Percentiles rank a stretch among this genome's conserved stretches.
These are phyloP conservation scores for Musa schizocarpa DNA, from an alignment of 176 grass and related monocot genomes.

Conservation along the genomic window DNA sequence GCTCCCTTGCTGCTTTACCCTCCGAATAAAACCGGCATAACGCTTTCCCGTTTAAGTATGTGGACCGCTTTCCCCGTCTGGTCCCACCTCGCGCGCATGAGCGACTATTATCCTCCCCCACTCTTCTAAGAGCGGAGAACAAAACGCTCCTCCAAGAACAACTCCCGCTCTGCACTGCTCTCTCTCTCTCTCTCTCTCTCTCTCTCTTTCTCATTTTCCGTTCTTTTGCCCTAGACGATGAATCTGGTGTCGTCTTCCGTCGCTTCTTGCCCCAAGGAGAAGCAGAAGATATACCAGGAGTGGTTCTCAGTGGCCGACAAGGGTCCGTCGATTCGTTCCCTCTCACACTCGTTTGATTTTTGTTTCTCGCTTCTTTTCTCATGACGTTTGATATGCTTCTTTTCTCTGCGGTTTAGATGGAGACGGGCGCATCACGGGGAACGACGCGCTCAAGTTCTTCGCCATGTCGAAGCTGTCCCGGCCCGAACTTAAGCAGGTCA, in stretches of 20 bases:
- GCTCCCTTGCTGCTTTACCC: too few relatives aligned
- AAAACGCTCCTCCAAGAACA: background rate
- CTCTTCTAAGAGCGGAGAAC: background rate
- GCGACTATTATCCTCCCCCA: background rate
- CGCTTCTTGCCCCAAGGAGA: conserved; percentile 34
- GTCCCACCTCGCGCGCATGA: background rate
- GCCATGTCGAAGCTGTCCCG: conserved; percentile 79
- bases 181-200: too few relatives aligned
- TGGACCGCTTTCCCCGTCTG: background rate
- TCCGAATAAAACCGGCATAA: too few relatives aligned
- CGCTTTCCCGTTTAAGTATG: background rate
- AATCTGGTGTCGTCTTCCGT: conserved; percentile 26
- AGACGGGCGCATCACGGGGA: conserved; percentile 69
- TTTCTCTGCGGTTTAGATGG: conserved; percentile 30
- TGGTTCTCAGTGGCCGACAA: conserved; percentile 56
- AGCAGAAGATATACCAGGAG: conserved; percentile 39
- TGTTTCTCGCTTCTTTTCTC: background rate
- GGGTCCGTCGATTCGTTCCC: conserved; percentile 17
- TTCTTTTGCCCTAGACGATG: conserved; percentile 12
- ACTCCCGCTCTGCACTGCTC: background rate
- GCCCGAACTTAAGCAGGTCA: conserved; percentile 69
- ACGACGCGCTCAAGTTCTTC: conserved; percentile 83
- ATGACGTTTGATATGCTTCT: background rate
- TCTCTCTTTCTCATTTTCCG: background rate
- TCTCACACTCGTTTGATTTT: too few relatives aligned